Percentiles rank a stretch among this genome's conserved stretches.
Conservation (phyloP, 2,329 filamentous ascomycete species). For the Aaosphaeria arxii region DNA sequence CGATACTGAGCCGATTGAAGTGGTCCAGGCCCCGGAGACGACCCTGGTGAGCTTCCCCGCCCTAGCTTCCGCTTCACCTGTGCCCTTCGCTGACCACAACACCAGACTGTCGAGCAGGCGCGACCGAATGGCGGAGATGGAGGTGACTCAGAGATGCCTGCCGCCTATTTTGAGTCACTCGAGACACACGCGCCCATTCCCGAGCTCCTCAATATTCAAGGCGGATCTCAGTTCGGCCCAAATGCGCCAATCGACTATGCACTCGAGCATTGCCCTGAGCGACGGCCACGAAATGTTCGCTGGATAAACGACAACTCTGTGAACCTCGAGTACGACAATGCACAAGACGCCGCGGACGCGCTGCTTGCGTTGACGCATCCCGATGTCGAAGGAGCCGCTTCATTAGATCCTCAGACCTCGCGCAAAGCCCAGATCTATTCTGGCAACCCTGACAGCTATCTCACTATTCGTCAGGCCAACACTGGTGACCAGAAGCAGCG, state of each 20-base stretch:
- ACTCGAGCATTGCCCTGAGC: constrained; percentile 62
- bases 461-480: constrained; percentile 73
- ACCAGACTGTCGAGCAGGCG: neutral
- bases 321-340: constrained; percentile 72
- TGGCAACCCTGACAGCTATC: constrained; percentile 63
- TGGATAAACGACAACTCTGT: constrained; percentile 95
- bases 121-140: neutral
- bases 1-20: constrained; percentile 17
- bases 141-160: constrained; percentile 19
- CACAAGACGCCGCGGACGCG: constrained; percentile 53
- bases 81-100: neutral
- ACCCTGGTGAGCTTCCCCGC: neutral
- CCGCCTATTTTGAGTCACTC: constrained; percentile 31
- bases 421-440: constrained; percentile 68
- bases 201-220: constrained; percentile 78
- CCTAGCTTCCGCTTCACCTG: neutral
- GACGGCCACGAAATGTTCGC: constrained; percentile 61
- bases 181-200: constrained; percentile 23
- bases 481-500: constrained; percentile 74
- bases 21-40: constrained; percentile 4
- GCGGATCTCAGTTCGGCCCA: constrained; percentile 78
- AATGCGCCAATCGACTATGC: constrained; percentile 76
- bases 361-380: constrained; percentile 52
- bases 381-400: constrained; percentile 42
- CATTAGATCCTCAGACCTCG: constrained; percentile 54